Conservation (phyloP, 805 yeast species). For the Candida parachauliodes region DNA sequence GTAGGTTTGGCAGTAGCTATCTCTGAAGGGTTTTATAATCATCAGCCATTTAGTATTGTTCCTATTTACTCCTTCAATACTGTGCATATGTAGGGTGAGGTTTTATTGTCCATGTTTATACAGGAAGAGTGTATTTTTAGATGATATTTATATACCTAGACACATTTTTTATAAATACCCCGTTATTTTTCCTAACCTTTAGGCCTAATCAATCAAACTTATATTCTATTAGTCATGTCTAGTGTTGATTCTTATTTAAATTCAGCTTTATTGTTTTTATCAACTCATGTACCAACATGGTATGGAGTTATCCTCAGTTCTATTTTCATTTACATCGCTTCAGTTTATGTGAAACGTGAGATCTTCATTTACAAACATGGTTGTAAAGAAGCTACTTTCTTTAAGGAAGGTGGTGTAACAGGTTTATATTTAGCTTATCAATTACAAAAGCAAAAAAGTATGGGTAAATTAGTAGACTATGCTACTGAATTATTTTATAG, state of each 20-base stretch:
- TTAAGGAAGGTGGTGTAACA: conserved; percentile 5
- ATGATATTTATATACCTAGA: background rate
- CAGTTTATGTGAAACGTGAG: conserved; percentile 5
- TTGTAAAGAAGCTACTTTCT: conserved; percentile 5
- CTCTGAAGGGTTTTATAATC: too few relatives aligned
- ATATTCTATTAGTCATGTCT: background rate
- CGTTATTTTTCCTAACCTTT: background rate
- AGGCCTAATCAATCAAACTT: background rate
- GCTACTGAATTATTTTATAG: conserved; percentile 2
- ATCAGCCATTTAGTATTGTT: too few relatives aligned
- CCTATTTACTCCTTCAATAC: too few relatives aligned
- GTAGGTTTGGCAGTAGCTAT: too few relatives aligned
- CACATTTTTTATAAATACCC: background rate
- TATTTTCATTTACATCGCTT: background rate
- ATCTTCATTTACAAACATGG: conserved; percentile 8
- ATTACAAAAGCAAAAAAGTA: conserved; percentile 4
- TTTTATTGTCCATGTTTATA: too few relatives aligned
- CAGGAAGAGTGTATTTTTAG: too few relatives aligned
- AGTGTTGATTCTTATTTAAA: background rate
- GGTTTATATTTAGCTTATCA: conserved; percentile 8
- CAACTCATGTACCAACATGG: conserved; percentile 7
- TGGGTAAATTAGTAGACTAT: conserved; percentile 6
- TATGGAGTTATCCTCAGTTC: conserved; percentile 4
- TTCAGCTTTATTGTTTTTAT: background rate
- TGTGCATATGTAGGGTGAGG: too few relatives aligned